phyloP scores from a whole-genome alignment of 1,139 yeast genomes.

The Saccharomyces hybrid region DNA sequence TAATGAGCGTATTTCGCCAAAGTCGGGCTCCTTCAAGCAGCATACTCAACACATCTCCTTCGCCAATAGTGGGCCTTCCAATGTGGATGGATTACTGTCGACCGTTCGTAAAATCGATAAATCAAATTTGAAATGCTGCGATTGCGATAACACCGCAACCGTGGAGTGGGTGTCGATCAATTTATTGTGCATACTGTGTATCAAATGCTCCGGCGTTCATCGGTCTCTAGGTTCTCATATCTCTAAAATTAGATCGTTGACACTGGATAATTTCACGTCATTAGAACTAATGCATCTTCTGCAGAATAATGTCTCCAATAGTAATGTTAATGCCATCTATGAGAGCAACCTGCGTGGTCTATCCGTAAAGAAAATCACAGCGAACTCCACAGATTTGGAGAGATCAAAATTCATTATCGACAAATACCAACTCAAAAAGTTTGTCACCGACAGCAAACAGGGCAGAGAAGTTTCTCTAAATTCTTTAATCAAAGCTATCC shows the following conservation, averaged over 20 bases:
- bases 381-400: slow-evolving; percentile 29
- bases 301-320: slow-evolving; percentile 53
- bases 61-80: neutral
- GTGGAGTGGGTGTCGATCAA: slow-evolving; percentile 91
- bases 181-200: slow-evolving; percentile 64
- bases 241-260: slow-evolving; percentile 70
- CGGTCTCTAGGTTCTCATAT: slow-evolving; percentile 67
- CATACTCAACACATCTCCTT: neutral
- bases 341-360: slow-evolving; percentile 30
- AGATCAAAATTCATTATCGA: slow-evolving; percentile 42
- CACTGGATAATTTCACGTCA: slow-evolving; percentile 61
- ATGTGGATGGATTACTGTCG: slow-evolving; percentile 22
- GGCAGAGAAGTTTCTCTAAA: slow-evolving; percentile 18
- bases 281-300: slow-evolving; percentile 38
- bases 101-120: slow-evolving; percentile 44
- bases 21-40: neutral
- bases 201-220: slow-evolving; percentile 73
- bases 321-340: slow-evolving; percentile 52
- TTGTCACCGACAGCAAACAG: slow-evolving; percentile 19
- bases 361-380: slow-evolving; percentile 33
- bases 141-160: slow-evolving; percentile 56
- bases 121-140: slow-evolving; percentile 67
- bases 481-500: slow-evolving; percentile 40
- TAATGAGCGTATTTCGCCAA: neutral
- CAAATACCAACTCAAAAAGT: slow-evolving; percentile 44